Evolutionary conservation across 1,139 yeast species (phyloP).

Genomic region (Nakaseomyces sp.): DNA sequence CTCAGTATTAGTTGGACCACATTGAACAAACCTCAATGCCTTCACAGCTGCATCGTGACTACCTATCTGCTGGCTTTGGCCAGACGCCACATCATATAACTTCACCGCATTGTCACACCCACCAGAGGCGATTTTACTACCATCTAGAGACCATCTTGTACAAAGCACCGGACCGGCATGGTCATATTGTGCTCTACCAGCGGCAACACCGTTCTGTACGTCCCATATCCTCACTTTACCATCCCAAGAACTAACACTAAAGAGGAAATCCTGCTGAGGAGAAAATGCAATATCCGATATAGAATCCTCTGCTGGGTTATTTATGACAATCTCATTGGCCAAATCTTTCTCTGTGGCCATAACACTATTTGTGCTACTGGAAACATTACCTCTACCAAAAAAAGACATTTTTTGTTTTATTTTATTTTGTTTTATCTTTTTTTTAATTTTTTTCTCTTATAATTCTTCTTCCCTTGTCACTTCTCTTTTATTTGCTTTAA

Average conservation of each 20-base stretch:
- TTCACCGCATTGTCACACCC: conserved; percentile 90
- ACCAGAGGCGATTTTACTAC: conserved; percentile 80
- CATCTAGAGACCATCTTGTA: conserved; percentile 78
- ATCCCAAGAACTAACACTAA: conserved; percentile 90
- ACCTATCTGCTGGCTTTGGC: conserved; percentile 80
- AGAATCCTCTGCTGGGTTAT: conserved; percentile 87
- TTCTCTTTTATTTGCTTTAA: neutral
- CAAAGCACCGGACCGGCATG: conserved; percentile 84
- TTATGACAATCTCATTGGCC: conserved; percentile 65
- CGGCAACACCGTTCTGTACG: conserved; percentile 54
- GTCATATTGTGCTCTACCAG: conserved; percentile 83
- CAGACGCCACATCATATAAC: conserved; percentile 71
- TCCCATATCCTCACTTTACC: conserved; percentile 90
- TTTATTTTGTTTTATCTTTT: neutral
- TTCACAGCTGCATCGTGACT: conserved; percentile 77
- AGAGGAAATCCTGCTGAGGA: conserved; percentile 75
- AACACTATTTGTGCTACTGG: conserved; percentile 27
- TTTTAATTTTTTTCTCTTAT: neutral
- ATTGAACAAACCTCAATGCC: conserved; percentile 65
- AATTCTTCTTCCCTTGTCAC: neutral
- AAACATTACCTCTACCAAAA: conserved; percentile 15
- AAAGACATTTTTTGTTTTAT: conserved; percentile 20
- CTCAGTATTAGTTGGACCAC: conserved; percentile 74
- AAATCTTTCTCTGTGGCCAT: conserved; percentile 61
- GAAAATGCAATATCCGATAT: conserved; percentile 82